Percentiles rank a stretch among this genome's conserved stretches.
Evolutionary conservation across 1,139 yeast genomes (phyloP).

Genomic region (Pichia sp.): DNA sequence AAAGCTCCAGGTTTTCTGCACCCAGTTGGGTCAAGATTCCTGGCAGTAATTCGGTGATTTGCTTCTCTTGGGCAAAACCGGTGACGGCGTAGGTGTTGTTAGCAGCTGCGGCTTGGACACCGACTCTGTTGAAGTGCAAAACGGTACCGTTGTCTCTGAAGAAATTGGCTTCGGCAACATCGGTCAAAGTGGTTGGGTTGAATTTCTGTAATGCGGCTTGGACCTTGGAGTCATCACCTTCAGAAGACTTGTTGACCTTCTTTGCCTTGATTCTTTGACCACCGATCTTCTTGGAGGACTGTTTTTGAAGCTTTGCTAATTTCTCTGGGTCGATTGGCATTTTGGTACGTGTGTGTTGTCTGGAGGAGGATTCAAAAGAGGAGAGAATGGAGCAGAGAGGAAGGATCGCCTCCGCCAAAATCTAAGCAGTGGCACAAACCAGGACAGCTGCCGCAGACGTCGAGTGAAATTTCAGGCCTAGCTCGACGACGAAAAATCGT

Average conservation of each 20-base stretch:
- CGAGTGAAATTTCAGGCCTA: conserved; percentile 1
- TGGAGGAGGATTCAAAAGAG: not conserved
- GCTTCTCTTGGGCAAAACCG: conserved; percentile 94
- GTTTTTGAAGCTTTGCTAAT: conserved; percentile 77
- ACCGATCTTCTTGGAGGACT: conserved; percentile 73
- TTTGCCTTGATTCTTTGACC: conserved; percentile 86
- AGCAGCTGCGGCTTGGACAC: conserved; percentile 89
- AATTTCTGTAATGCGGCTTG: conserved; percentile 86
- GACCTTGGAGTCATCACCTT: conserved; percentile 85
- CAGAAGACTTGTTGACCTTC: conserved; percentile 55
- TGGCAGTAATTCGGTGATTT: conserved; percentile 89
- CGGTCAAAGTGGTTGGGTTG: conserved; percentile 83
- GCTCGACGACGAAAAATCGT: conserved; percentile 1
- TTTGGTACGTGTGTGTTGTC: not conserved
- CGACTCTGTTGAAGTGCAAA: conserved; percentile 90
- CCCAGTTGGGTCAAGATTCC: conserved; percentile 95
- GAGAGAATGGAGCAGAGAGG: not conserved
- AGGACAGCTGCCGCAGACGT: not conserved
- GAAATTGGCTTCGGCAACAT: conserved; percentile 95
- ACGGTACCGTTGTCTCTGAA: conserved; percentile 96
- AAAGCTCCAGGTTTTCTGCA: conserved; percentile 88
- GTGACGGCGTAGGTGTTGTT: conserved; percentile 92
- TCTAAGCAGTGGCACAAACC: not conserved
- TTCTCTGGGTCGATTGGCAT: conserved; percentile 89
- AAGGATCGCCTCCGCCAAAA: not conserved